Conservation (phyloP, 2,329 filamentous ascomycete species). For the Phialophora chinensis region DNA sequence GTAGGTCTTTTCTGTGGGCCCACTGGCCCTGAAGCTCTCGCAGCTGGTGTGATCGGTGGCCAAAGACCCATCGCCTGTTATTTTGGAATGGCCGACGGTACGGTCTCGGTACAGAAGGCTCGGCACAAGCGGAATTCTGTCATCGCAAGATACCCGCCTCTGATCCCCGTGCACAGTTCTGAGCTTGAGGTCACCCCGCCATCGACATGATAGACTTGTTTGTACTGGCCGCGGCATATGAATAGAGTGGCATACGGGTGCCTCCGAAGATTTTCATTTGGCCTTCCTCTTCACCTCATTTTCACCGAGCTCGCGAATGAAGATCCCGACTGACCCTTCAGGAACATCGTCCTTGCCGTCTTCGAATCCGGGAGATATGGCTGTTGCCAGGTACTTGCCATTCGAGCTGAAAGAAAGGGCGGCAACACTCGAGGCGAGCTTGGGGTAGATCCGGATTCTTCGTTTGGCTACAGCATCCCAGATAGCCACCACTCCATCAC, state of each 20-base stretch:
- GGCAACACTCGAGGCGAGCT: constrained; percentile 78
- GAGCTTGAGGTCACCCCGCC: constrained; percentile 13
- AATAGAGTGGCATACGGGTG: constrained; percentile 2
- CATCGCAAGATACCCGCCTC: constrained; percentile 36
- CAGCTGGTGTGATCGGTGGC: constrained; percentile 68
- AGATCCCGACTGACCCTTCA: constrained; percentile 74
- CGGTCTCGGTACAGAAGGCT: constrained; percentile 62
- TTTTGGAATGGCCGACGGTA: constrained; percentile 85
- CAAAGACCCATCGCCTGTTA: constrained; percentile 94
- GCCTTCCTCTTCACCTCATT: constrained; percentile 87
- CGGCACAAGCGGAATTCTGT: constrained; percentile 40
- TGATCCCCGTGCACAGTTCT: constrained; percentile 32
- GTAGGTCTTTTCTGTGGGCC: constrained; percentile 87
- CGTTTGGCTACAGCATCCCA: constrained; percentile 94
- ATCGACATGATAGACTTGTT: constrained; percentile 22
- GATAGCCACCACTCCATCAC: constrained; percentile 87
- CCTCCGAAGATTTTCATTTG: constrained; percentile 60
- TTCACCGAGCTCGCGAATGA: constrained; percentile 82
- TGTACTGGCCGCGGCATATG: not conserved
- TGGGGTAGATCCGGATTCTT: constrained; percentile 86
- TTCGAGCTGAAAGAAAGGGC: constrained; percentile 77
- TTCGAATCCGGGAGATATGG: constrained; percentile 85
- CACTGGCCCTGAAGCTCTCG: constrained; percentile 73
- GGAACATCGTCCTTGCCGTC: constrained; percentile 78
- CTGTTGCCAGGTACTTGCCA: constrained; percentile 79